Evolutionary conservation across 352 stramenopile species (phyloP).

Genomic region (Phytopythium sindhum): DNA sequence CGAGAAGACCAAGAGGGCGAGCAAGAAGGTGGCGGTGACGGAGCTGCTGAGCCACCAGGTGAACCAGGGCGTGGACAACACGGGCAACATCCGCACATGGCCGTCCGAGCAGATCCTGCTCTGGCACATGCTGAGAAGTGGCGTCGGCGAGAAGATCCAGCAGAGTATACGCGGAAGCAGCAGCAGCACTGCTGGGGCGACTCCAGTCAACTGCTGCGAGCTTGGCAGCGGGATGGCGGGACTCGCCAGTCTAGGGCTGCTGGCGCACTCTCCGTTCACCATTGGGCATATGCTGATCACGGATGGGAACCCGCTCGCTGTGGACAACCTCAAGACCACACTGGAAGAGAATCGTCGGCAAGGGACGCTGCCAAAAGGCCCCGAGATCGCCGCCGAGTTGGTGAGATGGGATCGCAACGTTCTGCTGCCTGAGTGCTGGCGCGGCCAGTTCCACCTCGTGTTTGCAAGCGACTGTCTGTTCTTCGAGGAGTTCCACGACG

Average conservation of each 20-base stretch:
- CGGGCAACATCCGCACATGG: conserved; percentile 86
- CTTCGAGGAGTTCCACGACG: conserved; percentile 83
- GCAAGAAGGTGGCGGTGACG: conserved; percentile 43
- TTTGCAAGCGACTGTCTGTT: conserved; percentile 85
- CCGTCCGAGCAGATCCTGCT: conserved; percentile 77
- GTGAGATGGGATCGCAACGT: conserved; percentile 65
- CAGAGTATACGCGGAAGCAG: neutral
- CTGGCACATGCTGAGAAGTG: conserved; percentile 47
- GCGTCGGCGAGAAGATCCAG: conserved; percentile 26
- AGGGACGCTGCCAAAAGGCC: conserved; percentile 10
- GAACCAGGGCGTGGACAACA: conserved; percentile 84
- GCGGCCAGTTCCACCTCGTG: conserved; percentile 71
- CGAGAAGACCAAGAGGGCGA: conserved; percentile 53
- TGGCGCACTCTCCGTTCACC: conserved; percentile 36
- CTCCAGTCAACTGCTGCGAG: conserved; percentile 52
- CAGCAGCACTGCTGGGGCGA: neutral
- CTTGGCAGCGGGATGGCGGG: conserved; percentile 75
- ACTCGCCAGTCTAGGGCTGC: conserved; percentile 59
- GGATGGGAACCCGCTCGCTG: conserved; percentile 66
- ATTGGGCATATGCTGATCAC: conserved; percentile 58
- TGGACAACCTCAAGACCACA: conserved; percentile 66
- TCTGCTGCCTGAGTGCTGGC: conserved; percentile 19
- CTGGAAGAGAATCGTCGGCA: conserved; percentile 50
- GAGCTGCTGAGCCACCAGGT: conserved; percentile 76
- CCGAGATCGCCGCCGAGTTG: conserved; percentile 29